Evolutionary conservation across 1,284 basidiomycete genomes (phyloP), one percentile per base, ranked within the genome.

Genomic region (Porodaedalea pini): DNA sequence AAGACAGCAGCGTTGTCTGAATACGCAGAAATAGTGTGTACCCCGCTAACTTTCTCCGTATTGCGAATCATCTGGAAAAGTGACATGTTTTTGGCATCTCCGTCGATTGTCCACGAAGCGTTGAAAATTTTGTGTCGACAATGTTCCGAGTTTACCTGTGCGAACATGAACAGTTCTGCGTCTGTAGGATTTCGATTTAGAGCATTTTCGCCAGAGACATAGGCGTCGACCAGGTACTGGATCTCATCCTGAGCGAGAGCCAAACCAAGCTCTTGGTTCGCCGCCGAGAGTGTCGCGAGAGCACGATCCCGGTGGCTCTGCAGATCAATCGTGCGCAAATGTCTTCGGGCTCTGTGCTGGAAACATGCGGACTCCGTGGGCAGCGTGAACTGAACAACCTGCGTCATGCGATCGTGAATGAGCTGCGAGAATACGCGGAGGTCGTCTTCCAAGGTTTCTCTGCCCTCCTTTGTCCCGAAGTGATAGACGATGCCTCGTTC

Each of bases 51-150:
- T 67, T 86, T 85, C 73, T 99, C 96, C 0, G 97, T 99, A 73
- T 98, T 97, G 57, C 94, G 83, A 66, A 99, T 98, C 96, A 99
- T 99, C 65, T 90, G 85, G 73, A 99, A 99, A 27, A 99, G 83
- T 5, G 93, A 93, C 60, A 80, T 77, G 60, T 89, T 82, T 68
- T 85, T 79, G n/a, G 75, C 67, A 37, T 78, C 67, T 4, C 80
- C 87, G 67, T 97, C 90, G 63, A 98, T 85, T 21, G 86, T 91
- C 97, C 97, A 99, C 40, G 90, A 82, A 0, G 97, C 95, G 70
- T 99, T 99, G 79, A 99, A 99, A 65, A 98, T 99, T 76, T 99
- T 99, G 81, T 99, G 97, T 47, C 97, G 83, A 73, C 97, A 99
- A 71, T 99, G 97, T 74, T 99, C 97, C 40, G 95, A 98, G 76